Evolutionary conservation across 345 rosid species (phyloP).

Genomic region (Eucalyptus regnans): DNA sequence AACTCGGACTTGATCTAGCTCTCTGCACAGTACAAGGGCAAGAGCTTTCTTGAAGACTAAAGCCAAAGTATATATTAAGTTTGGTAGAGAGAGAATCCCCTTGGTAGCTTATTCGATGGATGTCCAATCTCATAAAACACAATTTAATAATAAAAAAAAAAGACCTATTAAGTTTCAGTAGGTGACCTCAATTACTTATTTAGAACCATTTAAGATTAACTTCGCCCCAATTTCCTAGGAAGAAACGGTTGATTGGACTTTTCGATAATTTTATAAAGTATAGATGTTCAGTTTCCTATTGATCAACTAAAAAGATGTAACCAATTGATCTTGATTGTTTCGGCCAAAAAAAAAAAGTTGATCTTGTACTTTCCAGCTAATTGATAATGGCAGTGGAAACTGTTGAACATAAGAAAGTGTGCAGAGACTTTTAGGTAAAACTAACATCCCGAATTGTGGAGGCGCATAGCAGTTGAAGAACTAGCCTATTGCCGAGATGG

Average conservation of each 20-base stretch:
- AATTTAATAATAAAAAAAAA: too few relatives aligned
- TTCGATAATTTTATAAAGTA: rapidly evolving
- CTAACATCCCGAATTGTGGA: not conserved
- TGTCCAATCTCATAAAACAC: too few relatives aligned
- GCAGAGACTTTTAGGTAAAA: not conserved
- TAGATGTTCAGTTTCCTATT: not conserved
- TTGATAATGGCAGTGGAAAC: not conserved
- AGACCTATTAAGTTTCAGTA: not conserved
- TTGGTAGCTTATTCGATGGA: too few relatives aligned
- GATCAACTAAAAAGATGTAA: not conserved
- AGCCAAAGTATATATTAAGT: not conserved
- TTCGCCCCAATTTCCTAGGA: not conserved
- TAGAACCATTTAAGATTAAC: not conserved
- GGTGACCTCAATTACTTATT: not conserved
- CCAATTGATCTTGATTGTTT: not conserved
- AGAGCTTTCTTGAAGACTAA: not conserved
- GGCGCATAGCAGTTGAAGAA: not conserved
- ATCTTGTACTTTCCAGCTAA: not conserved
- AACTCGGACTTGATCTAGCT: not conserved
- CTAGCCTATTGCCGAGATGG: not conserved
- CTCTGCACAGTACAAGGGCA: not conserved
- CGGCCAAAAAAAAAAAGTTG: not conserved
- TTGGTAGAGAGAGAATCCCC: too few relatives aligned
- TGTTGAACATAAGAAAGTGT: not conserved
- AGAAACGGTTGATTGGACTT: not conserved